phyloP scores from a whole-genome alignment of 257 asterid genomes.

The Solanum verrucosum region DNA sequence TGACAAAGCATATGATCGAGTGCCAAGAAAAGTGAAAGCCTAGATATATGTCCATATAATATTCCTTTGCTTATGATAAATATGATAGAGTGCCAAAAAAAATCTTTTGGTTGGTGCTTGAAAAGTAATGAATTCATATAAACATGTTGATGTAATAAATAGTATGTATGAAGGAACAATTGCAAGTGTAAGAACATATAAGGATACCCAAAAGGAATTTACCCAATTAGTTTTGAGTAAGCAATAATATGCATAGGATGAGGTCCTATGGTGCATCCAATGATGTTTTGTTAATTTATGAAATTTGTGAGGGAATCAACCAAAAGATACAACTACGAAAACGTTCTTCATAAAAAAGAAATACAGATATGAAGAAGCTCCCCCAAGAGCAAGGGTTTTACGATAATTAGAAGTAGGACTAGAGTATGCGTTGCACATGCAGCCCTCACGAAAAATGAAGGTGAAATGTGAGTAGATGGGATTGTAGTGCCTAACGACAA shows the following conservation, averaged over 20 bases:
- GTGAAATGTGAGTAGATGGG: not conserved
- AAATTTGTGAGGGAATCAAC: not conserved
- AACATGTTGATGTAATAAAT: not conserved
- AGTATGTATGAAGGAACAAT: not conserved
- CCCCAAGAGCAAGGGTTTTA: not conserved
- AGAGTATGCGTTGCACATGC: not conserved
- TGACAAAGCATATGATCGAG: not conserved
- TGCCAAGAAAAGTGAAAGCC: not conserved
- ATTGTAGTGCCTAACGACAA: not conserved
- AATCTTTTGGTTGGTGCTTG: not conserved
- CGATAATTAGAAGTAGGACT: not conserved
- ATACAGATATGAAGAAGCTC: not conserved
- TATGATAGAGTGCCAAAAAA: not conserved
- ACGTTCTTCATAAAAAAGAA: not conserved
- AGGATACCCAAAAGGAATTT: not conserved
- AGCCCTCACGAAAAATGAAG: not conserved
- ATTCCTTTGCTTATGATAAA: not conserved
- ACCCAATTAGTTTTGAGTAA: not conserved
- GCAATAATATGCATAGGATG: not conserved
- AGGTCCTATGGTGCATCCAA: not conserved
- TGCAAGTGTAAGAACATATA: not conserved
- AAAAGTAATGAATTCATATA: not conserved
- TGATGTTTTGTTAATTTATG: not conserved
- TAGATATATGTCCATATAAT: not conserved
- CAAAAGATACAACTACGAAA: not conserved